phyloP scores from a whole-genome alignment of 345 rosid genomes.

The Luvunga scandens region DNA sequence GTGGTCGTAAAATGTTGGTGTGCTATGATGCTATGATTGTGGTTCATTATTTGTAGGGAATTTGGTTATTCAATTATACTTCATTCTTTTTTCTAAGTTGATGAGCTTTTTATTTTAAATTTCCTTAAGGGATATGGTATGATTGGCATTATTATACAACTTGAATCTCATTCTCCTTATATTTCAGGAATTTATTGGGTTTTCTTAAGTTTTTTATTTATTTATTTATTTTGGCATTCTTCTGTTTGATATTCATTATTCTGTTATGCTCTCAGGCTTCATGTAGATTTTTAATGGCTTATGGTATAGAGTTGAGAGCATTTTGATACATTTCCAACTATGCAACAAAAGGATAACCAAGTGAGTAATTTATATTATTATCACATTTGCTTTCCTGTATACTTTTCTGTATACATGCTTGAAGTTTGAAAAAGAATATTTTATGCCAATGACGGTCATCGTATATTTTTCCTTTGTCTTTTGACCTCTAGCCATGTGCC shows the following conservation, averaged over 20 bases:
- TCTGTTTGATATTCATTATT: not conserved
- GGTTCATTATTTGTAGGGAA: not conserved
- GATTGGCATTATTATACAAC: not conserved
- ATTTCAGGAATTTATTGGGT: not conserved
- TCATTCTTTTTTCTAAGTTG: not conserved
- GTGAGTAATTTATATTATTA: conserved; percentile 17
- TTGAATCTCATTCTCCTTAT: not conserved
- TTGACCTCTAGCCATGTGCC: not conserved
- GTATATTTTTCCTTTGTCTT: not conserved
- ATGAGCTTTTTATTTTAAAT: not conserved
- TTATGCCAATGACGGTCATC: not conserved
- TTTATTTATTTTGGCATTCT: not conserved
- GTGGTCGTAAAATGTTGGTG: not conserved
- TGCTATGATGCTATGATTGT: not conserved
- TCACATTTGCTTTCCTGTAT: not conserved
- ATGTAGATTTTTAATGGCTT: not conserved
- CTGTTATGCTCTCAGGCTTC: not conserved
- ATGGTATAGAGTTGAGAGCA: conserved; percentile 14
- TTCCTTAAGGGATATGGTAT: not conserved
- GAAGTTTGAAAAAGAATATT: not conserved
- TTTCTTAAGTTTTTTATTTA: not conserved
- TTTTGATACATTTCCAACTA: conserved; percentile 13
- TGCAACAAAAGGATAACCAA: conserved; percentile 27
- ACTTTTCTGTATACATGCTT: not conserved
- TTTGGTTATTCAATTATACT: not conserved